These are phyloP conservation scores for Diaporthe sp. DNA, from an alignment of 2,329 filamentous ascomycete genomes.

Conservation along the genomic window DNA sequence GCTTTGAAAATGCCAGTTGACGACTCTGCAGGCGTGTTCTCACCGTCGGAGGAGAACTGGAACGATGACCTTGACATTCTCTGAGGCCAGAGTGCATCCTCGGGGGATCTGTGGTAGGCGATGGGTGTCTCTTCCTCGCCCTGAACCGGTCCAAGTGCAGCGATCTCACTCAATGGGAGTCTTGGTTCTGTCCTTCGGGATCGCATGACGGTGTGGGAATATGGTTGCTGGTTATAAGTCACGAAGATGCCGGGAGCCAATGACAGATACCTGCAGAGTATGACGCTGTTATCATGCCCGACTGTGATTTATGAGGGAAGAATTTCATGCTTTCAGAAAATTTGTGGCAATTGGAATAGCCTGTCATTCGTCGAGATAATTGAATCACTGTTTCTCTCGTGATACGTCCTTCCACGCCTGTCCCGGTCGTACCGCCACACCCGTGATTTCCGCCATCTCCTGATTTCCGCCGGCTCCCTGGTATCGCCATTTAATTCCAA, in stretches of 20 bases:
- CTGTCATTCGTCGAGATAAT: neutral
- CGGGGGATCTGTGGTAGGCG: neutral
- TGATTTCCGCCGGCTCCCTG: neutral
- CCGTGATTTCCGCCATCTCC: too few relatives aligned
- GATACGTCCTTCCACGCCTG: neutral
- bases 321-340: neutral
- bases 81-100: neutral
- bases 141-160: neutral
- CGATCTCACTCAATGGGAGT: neutral
- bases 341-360: neutral
- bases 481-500: too few relatives aligned
- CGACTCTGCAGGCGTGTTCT: neutral
- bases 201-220: too few relatives aligned
- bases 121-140: neutral
- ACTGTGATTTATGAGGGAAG: neutral
- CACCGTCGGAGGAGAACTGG: neutral
- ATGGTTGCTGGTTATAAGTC: neutral
- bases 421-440: neutral
- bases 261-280: too few relatives aligned
- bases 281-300: neutral
- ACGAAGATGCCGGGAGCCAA: too few relatives aligned
- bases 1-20: too few relatives aligned
- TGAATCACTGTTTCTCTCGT: neutral
- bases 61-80: neutral
- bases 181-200: neutral